phyloP scores from a whole-genome alignment of 2,329 filamentous ascomycete species.

The Aspergillus pseudotamarii region DNA sequence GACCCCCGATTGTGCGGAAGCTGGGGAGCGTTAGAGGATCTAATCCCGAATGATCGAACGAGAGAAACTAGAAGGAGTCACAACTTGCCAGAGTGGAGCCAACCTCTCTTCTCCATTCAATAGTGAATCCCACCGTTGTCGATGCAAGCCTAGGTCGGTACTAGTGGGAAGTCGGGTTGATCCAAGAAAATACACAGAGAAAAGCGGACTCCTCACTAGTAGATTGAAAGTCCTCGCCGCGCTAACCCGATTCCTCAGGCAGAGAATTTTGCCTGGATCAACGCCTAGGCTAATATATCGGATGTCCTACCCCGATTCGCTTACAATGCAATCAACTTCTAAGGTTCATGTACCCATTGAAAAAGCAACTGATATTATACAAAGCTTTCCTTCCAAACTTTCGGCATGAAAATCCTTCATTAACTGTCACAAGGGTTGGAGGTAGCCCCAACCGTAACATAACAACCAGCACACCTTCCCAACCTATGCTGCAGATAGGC shows the following conservation, averaged over 20 bases:
- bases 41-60: background rate
- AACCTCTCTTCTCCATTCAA: background rate
- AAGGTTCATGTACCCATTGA: conserved; percentile 3
- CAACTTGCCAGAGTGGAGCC: background rate
- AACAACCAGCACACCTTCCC: conserved; percentile 11
- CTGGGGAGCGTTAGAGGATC: background rate
- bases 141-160: background rate
- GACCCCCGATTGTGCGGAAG: background rate
- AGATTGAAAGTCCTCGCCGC: background rate
- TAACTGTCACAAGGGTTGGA: background rate
- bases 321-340: background rate
- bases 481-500: conserved; percentile 40
- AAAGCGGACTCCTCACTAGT: background rate
- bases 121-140: background rate
- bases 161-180: background rate
- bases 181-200: background rate
- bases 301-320: background rate
- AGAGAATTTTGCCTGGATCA: background rate
- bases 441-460: conserved; percentile 7
- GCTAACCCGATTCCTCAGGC: background rate
- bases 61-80: background rate
- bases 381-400: conserved; percentile 6
- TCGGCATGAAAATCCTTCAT: conserved; percentile 6
- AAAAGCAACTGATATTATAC: conserved; percentile 6
- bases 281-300: background rate